Evolutionary conservation across 2,329 filamentous ascomycete species (phyloP), one percentile per base, ranked within the genome.

Genomic region (Exserohilum rostratum): DNA sequence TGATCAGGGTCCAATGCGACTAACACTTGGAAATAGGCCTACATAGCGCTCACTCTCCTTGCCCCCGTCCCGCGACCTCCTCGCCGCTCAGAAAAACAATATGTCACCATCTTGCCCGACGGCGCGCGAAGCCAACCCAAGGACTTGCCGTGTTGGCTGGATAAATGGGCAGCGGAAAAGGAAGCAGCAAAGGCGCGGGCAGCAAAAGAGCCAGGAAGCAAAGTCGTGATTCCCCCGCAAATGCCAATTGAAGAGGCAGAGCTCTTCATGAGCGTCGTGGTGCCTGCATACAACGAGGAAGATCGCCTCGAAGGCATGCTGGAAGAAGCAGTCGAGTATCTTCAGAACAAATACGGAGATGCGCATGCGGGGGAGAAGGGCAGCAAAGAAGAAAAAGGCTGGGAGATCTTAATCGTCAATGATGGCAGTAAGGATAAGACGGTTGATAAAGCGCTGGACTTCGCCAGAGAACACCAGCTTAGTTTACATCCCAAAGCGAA

Each of bases 221-320:
- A 62, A 40, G 55, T 65, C 5, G 61, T 67, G 2, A 55, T 67
- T 40, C 65, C 66, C 2, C 58, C 65, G 11, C 62, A 82, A 13
- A 82, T 85, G 62, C 76, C 80, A 39, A 89, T 96, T 50, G 89
- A 92, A 60, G 83, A 87, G 2, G 85, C 92, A 12, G 87, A 93
- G 58, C 77, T 97, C n/a, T 90, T 89, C 72, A 87, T 99, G 80
- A 95, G 90, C 49, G 87, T 98, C 6, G 91, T 99, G 0, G 88
- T 99, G 38, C 95, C 95, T 0, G 95, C 95, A 9, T 99, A 92
- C 82, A 99, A 99, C 65, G 95, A 99, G 71, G 89, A 93, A 72
- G 83, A 90, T 54, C 87, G 95, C 27, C 83, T 99, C 42, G 82
- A 86, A 11, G 89, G 88, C 10, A 96, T 96, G 78, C 82, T 99